Conservation (phyloP, 495 filamentous ascomycete species). For the Aspergillus nanangensis region DNA sequence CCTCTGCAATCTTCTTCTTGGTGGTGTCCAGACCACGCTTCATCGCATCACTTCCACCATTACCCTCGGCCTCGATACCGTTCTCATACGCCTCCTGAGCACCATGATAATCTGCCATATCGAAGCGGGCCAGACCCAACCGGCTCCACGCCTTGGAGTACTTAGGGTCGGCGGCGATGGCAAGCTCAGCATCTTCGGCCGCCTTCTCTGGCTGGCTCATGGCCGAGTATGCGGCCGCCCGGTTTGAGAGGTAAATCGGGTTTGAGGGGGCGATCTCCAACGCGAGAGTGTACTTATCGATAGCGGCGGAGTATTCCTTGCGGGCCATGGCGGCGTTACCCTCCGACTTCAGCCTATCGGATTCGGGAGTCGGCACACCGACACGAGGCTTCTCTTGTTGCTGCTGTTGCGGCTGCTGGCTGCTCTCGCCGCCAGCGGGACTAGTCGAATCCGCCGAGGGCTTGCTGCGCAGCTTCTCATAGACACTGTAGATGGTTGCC, state of each 20-base stretch:
- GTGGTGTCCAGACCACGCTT: slow-evolving; percentile 93
- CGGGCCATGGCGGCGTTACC: slow-evolving; percentile 91
- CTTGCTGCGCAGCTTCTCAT: slow-evolving; percentile 87
- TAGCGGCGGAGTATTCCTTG: slow-evolving; percentile 79
- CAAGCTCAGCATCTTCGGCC: slow-evolving; percentile 80
- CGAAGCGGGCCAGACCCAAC: slow-evolving; percentile 84
- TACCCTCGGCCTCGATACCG: slow-evolving; percentile 92
- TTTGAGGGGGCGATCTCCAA: slow-evolving; percentile 76
- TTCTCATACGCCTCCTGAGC: slow-evolving; percentile 91
- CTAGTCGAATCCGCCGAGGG: slow-evolving; percentile 32
- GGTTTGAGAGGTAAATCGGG: slow-evolving; percentile 96
- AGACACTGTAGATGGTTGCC: slow-evolving; percentile 85
- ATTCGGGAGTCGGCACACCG: slow-evolving; percentile 54
- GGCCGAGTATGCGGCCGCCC: slow-evolving; percentile 84
- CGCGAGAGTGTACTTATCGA: slow-evolving; percentile 81
- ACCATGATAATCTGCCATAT: slow-evolving; percentile 82
- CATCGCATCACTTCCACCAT: slow-evolving; percentile 77
- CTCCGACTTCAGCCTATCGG: slow-evolving; percentile 82
- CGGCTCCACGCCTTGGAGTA: slow-evolving; percentile 97
- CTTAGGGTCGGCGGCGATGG: slow-evolving; percentile 76
- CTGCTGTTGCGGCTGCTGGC: not conserved
- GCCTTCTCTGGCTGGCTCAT: slow-evolving; percentile 77
- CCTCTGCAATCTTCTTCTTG: slow-evolving; percentile 74
- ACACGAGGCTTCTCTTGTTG: slow-evolving; percentile 21
- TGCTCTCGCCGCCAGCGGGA: slow-evolving; percentile 9